Evolutionary conservation across 106 monocot species (phyloP), one percentile per base, ranked within the genome.

Genomic region (Dioscorea dumetorum): DNA sequence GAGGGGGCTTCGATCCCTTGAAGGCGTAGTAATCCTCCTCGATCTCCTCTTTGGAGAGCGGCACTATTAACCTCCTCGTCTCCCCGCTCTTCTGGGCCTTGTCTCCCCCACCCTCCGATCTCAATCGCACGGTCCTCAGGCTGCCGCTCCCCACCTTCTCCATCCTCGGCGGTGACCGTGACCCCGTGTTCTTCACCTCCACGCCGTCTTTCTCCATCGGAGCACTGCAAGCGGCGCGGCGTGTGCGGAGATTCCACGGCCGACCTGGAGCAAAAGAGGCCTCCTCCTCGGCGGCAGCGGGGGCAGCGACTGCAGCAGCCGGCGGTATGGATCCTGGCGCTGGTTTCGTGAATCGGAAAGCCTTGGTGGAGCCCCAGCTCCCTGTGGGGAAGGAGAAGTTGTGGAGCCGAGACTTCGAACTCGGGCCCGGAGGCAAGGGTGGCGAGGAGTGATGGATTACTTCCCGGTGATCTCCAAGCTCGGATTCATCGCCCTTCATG

Each of bases 11-110:
- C 34, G 53, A 51, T 12, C 81, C 75, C 14, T 70, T 76, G 50
- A 81, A 57, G 12, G 65, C 41, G 22, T 70, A 62, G 60, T 67
- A 72, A 22, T 81, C 81, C 72, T 81, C 81, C 72, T 81, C 76
- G 60, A 81, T 81, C 81, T 81, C 81, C 31, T 81, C 81, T 49
- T 71, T 64, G n/a, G 75, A 72, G 12, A 81, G 67, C 2, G 75
- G 62, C 16, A 76, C 67, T 56, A 61, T 68, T 8, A 81, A 41
- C 62, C 66, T 67, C 24, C 50, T 56, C 28, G 23, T 64, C 22
- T 59, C 58, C 48, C 67, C 66, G 41, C 41, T 15, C 22, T 41
- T 41, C 41, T 41, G 41, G 41, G 41, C 41, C 41, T 41, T 41
- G 0, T 41, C 41, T 10, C 35, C 50, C 4, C 32, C 18, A 16